Percentiles rank a stretch among this genome's conserved stretches.
Evolutionary conservation across 2,329 filamentous ascomycete species (phyloP).

Genomic region (Chaetomium globosum): DNA sequence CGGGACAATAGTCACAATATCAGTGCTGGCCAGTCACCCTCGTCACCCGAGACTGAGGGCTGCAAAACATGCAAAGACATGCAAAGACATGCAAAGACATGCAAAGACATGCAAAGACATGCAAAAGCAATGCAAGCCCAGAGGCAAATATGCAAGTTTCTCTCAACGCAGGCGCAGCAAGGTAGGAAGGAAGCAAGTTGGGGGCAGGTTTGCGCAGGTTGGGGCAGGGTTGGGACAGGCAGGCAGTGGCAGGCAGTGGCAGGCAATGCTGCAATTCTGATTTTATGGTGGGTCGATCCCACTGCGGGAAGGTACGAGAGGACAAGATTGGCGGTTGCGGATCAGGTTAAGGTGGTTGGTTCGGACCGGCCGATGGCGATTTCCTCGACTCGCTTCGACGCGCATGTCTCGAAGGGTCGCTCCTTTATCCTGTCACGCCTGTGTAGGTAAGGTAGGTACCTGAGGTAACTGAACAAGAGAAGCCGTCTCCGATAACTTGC

Average conservation of each 20-base stretch:
- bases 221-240: no score
- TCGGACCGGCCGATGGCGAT: not conserved
- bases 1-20: not conserved
- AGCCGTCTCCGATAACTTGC: not conserved
- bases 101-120: not conserved
- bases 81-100: not conserved
- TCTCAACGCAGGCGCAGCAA: not conserved
- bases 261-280: no score
- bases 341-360: not conserved
- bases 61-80: not conserved
- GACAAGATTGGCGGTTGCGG: not conserved
- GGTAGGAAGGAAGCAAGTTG: not conserved
- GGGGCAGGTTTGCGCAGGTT: not conserved
- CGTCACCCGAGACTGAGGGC: not conserved
- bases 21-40: not conserved
- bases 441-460: no score
- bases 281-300: not conserved
- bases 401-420: not conserved
- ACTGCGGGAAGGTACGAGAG: not conserved
- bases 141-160: not conserved
- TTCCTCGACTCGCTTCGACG: not conserved
- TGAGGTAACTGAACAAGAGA: no score
- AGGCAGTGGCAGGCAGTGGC: no score
- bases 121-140: not conserved
- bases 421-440: no score